A percentile compares a stretch with the other conserved stretches of the same genome.
Evolutionary conservation across 2,329 filamentous ascomycete genomes (phyloP).

Genomic region (Pseudonectria buxi): DNA sequence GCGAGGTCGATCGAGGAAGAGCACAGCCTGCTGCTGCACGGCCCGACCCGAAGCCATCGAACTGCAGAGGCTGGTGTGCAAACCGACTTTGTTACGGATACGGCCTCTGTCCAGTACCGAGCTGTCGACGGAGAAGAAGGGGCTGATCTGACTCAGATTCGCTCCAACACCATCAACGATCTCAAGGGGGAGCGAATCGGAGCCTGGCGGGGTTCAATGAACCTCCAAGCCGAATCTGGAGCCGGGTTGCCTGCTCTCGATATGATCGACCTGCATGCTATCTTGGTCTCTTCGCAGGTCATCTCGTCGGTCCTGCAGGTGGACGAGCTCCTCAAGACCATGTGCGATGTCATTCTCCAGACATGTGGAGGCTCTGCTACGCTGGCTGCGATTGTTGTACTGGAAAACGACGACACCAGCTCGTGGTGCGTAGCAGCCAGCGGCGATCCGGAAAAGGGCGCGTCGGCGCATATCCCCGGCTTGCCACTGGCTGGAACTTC

Average conservation of each 20-base stretch:
- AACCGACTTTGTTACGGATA: conserved; percentile 60
- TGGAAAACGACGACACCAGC: conserved; percentile 56
- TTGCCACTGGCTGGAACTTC: conserved; percentile 59
- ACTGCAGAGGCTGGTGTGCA: conserved; percentile 60
- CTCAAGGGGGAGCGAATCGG: conserved; percentile 52
- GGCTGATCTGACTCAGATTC: conserved; percentile 34
- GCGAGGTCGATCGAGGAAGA: conserved; percentile 61
- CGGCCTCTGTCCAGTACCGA: conserved; percentile 45
- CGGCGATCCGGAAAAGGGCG: conserved; percentile 62
- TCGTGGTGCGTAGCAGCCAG: conserved; percentile 69
- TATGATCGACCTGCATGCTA: conserved; percentile 76
- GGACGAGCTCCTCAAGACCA: conserved; percentile 68
- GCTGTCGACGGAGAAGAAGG: conserved; percentile 38
- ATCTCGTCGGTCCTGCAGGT: conserved; percentile 73
- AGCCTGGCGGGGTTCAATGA: conserved; percentile 56
- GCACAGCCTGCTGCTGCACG: conserved; percentile 60
- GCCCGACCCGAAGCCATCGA: conserved; percentile 50
- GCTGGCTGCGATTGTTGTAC: conserved; percentile 65
- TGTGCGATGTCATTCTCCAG: conserved; percentile 75
- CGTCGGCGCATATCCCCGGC: conserved; percentile 58
- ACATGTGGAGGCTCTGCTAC: conserved; percentile 66
- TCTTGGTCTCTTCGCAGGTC: conserved; percentile 71
- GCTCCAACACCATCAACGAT: conserved; percentile 40
- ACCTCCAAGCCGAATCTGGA: conserved; percentile 47
- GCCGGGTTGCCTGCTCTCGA: conserved; percentile 66